phyloP scores from a whole-genome alignment of 495 filamentous ascomycete genomes.

The Staphylotrichum tortipilum region DNA sequence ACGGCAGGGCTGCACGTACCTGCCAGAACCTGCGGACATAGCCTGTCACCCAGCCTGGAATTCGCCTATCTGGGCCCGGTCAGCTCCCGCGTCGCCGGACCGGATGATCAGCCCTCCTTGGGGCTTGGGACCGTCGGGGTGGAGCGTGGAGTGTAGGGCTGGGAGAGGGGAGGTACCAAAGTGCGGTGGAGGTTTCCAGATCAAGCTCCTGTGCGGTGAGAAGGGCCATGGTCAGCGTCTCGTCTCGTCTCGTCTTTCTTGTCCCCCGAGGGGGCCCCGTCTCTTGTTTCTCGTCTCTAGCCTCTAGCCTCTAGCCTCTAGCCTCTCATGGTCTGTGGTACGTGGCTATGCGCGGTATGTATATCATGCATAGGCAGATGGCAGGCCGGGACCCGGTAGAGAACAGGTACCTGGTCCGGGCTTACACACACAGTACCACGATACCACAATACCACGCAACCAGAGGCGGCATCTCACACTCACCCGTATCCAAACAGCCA shows the following conservation, averaged over 20 bases:
- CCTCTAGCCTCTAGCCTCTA: too few species aligned
- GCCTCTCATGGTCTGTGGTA: too few species aligned
- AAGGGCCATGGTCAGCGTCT: constrained; percentile 17
- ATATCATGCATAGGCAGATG: too few species aligned
- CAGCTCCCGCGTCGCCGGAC: constrained; percentile 12
- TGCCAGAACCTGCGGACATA: constrained; percentile 99
- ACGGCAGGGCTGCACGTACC: constrained; percentile 40
- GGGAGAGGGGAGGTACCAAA: constrained; percentile 53
- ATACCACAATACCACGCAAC: too few species aligned
- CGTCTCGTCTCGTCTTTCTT: constrained; percentile 4
- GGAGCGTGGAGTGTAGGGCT: not conserved
- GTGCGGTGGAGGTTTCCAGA: constrained; percentile 97
- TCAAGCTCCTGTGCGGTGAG: constrained; percentile 60
- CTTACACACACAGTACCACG: too few species aligned
- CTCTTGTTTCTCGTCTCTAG: too few species aligned
- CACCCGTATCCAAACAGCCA: constrained; percentile 94
- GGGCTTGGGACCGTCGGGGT: too few species aligned
- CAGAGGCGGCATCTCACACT: too few species aligned
- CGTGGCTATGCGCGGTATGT: too few species aligned
- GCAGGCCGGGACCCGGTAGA: too few species aligned
- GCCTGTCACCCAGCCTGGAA: constrained; percentile 86
- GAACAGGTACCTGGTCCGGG: too few species aligned
- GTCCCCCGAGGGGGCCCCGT: too few species aligned
- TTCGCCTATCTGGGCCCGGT: constrained; percentile 55
- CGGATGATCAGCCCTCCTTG: not conserved